Base-by-base conservation (phyloP, 2,329 filamentous ascomycete genomes). In the Pyrenophora tritici-repentis region DNA sequence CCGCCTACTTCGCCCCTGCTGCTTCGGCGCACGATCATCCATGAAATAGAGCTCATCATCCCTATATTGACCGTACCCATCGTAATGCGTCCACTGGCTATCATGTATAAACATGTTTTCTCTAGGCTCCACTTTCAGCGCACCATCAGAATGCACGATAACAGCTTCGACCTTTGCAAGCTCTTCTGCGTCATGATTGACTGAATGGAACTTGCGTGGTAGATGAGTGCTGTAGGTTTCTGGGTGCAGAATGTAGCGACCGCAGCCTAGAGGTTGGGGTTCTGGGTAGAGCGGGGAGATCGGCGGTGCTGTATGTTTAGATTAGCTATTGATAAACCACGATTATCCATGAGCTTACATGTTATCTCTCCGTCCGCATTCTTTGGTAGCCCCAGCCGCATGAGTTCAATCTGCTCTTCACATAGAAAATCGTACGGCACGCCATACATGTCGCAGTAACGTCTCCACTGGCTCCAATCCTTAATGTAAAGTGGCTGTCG, bases 231-330 rank as follows among this genome's bases (percentile, higher is more conserved):
- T 14, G 35, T 59, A 55, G 3, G 29, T 50, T 3, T 20, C 14
- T 6, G 52, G 48, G 20, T 50, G 29, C 3, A 71, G 61, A 9
- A 63, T 17, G 34, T 63, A 68, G n/a, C 44, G 31, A 8, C 58
- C 56, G 2, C 41, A 22, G 9, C 34, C 38, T 20, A 18, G 26
- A 12, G 49, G 49, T 12, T 53, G 55, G 5, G 68, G 67, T 37
- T 69, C 66, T 0, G 67, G 67, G 48, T 70, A 69, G 5, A 62
- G 53, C 2, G 63, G 65, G 26, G 45, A 58, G 4, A 14, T 33
- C 2, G 60, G 59, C 2, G 62, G 58, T 20, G 48, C 63, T 68
- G 16, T 22, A 0, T 29, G 29, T 12, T 3, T 5, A 29, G 4
- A 9, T 29, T 9, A 29, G 26, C 8, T 29, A 12, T 29, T 29